phyloP scores from a whole-genome alignment of 202 grass and related monocot genomes.

The Carex sylvatica region DNA sequence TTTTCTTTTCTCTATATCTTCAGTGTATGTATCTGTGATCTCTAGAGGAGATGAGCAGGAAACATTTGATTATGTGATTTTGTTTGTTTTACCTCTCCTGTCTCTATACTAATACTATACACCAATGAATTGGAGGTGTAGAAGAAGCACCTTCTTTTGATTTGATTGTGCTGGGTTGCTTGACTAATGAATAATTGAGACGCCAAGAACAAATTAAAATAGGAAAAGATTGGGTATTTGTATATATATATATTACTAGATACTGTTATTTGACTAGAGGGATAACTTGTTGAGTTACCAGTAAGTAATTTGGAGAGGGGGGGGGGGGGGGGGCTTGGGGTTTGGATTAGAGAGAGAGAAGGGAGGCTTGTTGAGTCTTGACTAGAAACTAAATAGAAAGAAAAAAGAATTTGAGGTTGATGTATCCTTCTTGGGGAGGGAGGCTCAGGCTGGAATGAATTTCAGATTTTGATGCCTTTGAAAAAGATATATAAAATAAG shows the following conservation, averaged over 20 bases:
- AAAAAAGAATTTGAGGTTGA: not conserved
- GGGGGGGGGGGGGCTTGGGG: not conserved
- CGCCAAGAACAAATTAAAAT: not conserved
- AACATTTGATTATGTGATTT: conserved; percentile 8
- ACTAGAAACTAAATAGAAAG: not conserved
- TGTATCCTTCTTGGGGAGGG: not conserved
- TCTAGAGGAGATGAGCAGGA: conserved; percentile 13
- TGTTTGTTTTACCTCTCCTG: not conserved
- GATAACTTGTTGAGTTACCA: not conserved
- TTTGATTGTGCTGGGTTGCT: not conserved
- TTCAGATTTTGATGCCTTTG: not conserved
- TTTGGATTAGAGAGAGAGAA: not conserved
- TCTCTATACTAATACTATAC: not conserved
- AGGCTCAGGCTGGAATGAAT: not conserved
- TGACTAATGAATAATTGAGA: not conserved
- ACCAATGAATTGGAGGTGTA: not conserved
- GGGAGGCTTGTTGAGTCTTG: not conserved
- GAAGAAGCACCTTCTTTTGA: not conserved
- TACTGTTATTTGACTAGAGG: not conserved
- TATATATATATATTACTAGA: no score
- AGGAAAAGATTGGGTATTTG: not conserved
- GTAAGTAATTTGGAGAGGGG: not conserved
- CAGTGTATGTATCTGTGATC: not conserved
- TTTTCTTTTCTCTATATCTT: not conserved
- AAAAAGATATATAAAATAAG: conserved; percentile 5